A percentile compares a stretch with the other conserved stretches of the same genome.
phyloP scores from a whole-genome alignment of 2,329 filamentous ascomycete species.

The Epichloe gansuensis region DNA sequence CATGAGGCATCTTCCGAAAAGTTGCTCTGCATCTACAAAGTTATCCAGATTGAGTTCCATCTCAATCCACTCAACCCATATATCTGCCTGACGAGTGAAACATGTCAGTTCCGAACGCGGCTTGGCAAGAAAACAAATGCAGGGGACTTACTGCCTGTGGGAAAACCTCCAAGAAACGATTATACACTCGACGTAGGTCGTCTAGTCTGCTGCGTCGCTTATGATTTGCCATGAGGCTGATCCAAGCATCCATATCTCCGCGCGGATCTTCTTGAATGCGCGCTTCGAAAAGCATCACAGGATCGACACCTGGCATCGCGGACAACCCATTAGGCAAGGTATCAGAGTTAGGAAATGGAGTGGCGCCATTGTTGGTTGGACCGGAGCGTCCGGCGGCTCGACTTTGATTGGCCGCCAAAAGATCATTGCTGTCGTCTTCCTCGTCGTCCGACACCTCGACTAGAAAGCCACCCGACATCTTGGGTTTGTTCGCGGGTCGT shows the following conservation, averaged over 20 bases:
- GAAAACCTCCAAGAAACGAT: constrained; percentile 78
- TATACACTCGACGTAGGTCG: constrained; percentile 67
- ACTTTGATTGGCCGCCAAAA: constrained; percentile 6
- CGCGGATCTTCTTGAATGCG: constrained; percentile 85
- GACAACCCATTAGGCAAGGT: constrained; percentile 22
- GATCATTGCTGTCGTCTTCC: constrained; percentile 23
- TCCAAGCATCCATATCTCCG: constrained; percentile 87
- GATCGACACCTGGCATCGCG: constrained; percentile 43
- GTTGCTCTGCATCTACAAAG: constrained; percentile 63
- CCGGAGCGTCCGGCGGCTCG: constrained; percentile 9
- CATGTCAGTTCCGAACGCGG: constrained; percentile 2
- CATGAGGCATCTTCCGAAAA: constrained; percentile 72
- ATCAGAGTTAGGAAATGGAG: constrained; percentile 12
- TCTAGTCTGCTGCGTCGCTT: constrained; percentile 72
- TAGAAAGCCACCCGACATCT: constrained; percentile 47
- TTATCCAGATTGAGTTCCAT: constrained; percentile 86
- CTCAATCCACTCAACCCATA: constrained; percentile 80
- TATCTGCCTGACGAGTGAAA: constrained; percentile 57
- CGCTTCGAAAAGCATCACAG: constrained; percentile 72
- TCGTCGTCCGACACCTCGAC: constrained; percentile 49
- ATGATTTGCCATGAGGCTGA: constrained; percentile 75
- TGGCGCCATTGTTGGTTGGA: constrained; percentile 10
- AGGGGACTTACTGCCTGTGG: constrained; percentile 66
- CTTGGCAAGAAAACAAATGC: not conserved
- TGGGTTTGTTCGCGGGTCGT: constrained; percentile 36